phyloP scores from a whole-genome alignment of 192 early-diverging fungal genomes.

The Obelidium mucronatum region DNA sequence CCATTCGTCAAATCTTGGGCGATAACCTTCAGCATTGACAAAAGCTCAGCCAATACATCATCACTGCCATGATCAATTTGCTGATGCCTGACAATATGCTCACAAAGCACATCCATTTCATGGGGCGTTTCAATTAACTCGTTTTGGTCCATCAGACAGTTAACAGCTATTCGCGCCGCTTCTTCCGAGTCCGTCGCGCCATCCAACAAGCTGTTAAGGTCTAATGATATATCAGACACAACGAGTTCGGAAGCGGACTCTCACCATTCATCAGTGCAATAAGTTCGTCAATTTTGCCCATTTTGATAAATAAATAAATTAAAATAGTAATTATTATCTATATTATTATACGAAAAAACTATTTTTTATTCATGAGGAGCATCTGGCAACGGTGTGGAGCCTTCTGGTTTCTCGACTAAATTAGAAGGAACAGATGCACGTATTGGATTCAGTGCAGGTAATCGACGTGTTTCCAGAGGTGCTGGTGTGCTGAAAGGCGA shows the following conservation, averaged over 20 bases:
- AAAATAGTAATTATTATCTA: too few species aligned
- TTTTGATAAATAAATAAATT: too few species aligned
- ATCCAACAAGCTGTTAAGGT: not conserved
- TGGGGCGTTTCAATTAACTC: conserved; percentile 10
- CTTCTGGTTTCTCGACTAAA: too few species aligned
- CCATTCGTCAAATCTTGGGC: not conserved
- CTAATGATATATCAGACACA: too few species aligned
- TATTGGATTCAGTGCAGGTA: conserved; percentile 1
- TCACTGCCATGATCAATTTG: conserved; percentile 8
- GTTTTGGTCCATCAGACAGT: not conserved
- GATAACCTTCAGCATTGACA: conserved; percentile 17
- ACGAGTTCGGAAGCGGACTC: too few species aligned
- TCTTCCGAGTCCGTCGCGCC: not conserved
- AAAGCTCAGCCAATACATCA: conserved; percentile 22
- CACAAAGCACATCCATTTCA: conserved; percentile 40
- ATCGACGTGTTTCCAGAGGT: not conserved
- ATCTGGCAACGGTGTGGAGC: too few species aligned
- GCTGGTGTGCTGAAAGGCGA: not conserved
- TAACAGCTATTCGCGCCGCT: not conserved
- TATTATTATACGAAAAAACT: too few species aligned
- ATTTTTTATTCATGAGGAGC: too few species aligned
- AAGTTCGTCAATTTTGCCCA: too few species aligned
- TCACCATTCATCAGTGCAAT: too few species aligned
- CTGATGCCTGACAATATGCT: conserved; percentile 23
- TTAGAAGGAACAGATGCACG: too few species aligned